Conservation (phyloP, 306 rosid genomes). For the Cicer judaicum region DNA sequence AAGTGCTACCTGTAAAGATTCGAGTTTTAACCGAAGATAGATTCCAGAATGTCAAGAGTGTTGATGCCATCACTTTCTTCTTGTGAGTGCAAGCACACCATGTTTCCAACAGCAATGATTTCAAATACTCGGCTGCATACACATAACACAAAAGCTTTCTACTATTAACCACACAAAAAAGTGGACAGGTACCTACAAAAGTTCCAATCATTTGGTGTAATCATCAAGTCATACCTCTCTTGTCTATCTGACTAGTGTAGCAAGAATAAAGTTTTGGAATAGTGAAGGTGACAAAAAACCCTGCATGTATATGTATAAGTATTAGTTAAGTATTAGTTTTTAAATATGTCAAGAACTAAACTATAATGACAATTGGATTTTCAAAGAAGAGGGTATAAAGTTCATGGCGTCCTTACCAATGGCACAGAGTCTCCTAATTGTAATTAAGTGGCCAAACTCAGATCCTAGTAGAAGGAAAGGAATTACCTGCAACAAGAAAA, state of each 20-base stretch:
- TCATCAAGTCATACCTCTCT: slow-evolving; percentile 56
- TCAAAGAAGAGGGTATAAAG: background rate
- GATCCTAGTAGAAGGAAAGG: slow-evolving; percentile 87
- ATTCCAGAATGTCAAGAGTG: slow-evolving; percentile 75
- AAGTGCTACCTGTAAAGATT: slow-evolving; percentile 58
- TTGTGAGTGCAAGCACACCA: slow-evolving; percentile 87
- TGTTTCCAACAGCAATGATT: slow-evolving; percentile 61
- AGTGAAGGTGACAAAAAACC: slow-evolving; percentile 74
- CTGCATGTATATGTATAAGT: slow-evolving; percentile 46
- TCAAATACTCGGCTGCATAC: slow-evolving; percentile 66
- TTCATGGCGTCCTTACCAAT: slow-evolving; percentile 57
- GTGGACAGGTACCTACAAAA: slow-evolving; percentile 1
- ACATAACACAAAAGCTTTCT: slow-evolving; percentile 25
- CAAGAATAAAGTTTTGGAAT: slow-evolving; percentile 78
- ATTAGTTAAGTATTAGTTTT: slow-evolving; percentile 4
- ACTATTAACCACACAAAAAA: slow-evolving; percentile 23
- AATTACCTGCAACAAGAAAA: slow-evolving; percentile 59
- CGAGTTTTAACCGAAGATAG: slow-evolving; percentile 71
- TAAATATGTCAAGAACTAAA: background rate
- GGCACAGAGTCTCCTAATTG: slow-evolving; percentile 77
- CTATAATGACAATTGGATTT: background rate
- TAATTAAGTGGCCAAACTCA: slow-evolving; percentile 80
- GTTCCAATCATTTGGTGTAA: slow-evolving; percentile 6
- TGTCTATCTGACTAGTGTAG: slow-evolving; percentile 65
- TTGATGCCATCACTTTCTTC: slow-evolving; percentile 64